Evolutionary conservation across 2,329 filamentous ascomycete species (phyloP), one percentile per base, ranked within the genome.

Genomic region (Nothophoma quercina): DNA sequence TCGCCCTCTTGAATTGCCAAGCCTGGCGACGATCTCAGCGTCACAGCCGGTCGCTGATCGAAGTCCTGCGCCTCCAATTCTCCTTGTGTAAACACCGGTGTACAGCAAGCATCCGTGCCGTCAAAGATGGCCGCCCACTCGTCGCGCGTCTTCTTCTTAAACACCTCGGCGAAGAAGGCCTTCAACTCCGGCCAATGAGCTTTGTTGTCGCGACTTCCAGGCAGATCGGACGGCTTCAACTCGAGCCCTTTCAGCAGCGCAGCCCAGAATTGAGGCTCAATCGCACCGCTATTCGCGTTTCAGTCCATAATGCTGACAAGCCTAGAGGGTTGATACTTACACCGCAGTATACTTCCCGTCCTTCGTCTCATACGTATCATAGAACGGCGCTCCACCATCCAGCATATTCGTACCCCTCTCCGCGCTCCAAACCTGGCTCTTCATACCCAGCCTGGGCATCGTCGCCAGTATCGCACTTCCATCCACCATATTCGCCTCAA

Each of bases 401-500:
- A 98, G 77, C 50, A 88, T 64, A 72, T 97, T 97, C 48, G 82
- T 80, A 0, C 93, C 93, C 40, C 93, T 80, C 21, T 84, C 81
- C 3, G 73, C 72, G 62, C 78, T 71, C 79, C 91, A 93, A 30
- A 86, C 69, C 1, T 83, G 81, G 6, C 80, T 86, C 69, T 88
- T 87, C 56, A 81, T 79, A 22, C 81, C 80, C 55, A 96, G 78
- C 26, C 93, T 81, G 43, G 90, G 88, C 76, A 93, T 93, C 0
- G 87, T 88, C 1, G 88, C 87, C 21, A 98, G 77, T 73, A 93
- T 93, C 28, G 86, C 84, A 18, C 84, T 85, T 7, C 93, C 93
- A 76, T 98, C 93, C 10, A 97, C 93, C 93, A 98, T 98, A 74
- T 96, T 97, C 13, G 90, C 91, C 77, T 97, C 91, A 7, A 98